Evolutionary conservation across 2,329 filamentous ascomycete genomes (phyloP).

Genomic region (Mollisia scopiformis): DNA sequence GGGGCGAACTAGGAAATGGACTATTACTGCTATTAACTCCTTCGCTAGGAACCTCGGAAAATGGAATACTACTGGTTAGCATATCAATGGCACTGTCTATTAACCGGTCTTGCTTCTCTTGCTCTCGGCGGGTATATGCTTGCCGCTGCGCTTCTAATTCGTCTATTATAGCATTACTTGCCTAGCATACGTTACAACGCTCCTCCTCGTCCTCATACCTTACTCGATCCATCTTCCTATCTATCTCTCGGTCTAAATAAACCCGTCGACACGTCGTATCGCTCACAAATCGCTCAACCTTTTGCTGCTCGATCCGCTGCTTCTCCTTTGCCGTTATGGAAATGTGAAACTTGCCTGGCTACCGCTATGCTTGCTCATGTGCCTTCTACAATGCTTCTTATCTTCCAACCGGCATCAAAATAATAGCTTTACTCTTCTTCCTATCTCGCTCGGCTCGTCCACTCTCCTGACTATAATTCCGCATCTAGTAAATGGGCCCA

Average conservation of each 20-base stretch:
- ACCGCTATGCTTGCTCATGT: not conserved
- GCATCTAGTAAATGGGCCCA: constrained; percentile 1
- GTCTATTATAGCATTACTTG: not conserved
- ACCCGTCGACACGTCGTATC: not conserved
- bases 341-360: not conserved
- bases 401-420: not conserved
- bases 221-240: not conserved
- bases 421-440: not conserved
- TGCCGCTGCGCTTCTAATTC: constrained; percentile 1
- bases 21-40: not conserved
- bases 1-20: not conserved
- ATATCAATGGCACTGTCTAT: constrained; percentile 3
- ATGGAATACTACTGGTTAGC: not conserved
- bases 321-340: not conserved
- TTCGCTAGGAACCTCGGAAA: not conserved
- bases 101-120: constrained; percentile 2
- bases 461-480: not conserved
- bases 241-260: constrained; percentile 1
- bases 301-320: not conserved
- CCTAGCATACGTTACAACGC: not conserved
- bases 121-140: constrained; percentile 1
- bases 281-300: not conserved
- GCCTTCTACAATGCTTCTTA: not conserved
- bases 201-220: not conserved
- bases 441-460: not conserved